Conservation (phyloP, 768 basidiomycete species). For the Trametes cingulata region DNA sequence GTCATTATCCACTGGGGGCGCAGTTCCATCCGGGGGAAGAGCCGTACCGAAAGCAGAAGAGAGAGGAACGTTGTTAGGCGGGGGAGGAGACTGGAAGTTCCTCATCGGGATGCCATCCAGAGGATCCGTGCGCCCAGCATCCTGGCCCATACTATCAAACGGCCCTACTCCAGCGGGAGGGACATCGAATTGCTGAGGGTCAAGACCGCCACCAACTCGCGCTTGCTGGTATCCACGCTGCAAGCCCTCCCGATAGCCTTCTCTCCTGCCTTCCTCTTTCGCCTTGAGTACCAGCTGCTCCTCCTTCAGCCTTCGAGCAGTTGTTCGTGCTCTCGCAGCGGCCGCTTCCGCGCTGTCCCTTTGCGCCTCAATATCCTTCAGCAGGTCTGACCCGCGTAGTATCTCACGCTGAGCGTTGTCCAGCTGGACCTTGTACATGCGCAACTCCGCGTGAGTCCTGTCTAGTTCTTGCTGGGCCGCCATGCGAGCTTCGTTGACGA, state of each 20-base stretch:
- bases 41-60: constrained; percentile 5
- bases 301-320: constrained; percentile 44
- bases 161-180: constrained; percentile 8
- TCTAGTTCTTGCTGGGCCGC: constrained; percentile 41
- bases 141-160: background rate
- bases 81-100: constrained; percentile 16
- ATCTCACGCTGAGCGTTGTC: constrained; percentile 49
- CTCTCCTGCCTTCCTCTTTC: constrained; percentile 43
- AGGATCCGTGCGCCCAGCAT: constrained; percentile 4
- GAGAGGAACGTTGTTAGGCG: constrained; percentile 1
- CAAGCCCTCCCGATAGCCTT: constrained; percentile 46
- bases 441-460: constrained; percentile 43
- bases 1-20: background rate
- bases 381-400: constrained; percentile 42
- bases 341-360: constrained; percentile 47
- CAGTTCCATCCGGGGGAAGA: background rate
- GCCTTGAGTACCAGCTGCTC: constrained; percentile 43
- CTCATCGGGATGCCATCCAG: constrained; percentile 17
- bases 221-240: constrained; percentile 28
- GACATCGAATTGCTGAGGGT: constrained; percentile 1
- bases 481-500: constrained; percentile 41
- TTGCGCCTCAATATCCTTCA: constrained; percentile 43
- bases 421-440: constrained; percentile 46
- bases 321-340: constrained; percentile 46
- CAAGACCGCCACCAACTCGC: background rate